Evolutionary conservation across 108 stramenopile species (phyloP), one percentile per base, ranked within the genome.

Genomic region (Seminavis robusta): DNA sequence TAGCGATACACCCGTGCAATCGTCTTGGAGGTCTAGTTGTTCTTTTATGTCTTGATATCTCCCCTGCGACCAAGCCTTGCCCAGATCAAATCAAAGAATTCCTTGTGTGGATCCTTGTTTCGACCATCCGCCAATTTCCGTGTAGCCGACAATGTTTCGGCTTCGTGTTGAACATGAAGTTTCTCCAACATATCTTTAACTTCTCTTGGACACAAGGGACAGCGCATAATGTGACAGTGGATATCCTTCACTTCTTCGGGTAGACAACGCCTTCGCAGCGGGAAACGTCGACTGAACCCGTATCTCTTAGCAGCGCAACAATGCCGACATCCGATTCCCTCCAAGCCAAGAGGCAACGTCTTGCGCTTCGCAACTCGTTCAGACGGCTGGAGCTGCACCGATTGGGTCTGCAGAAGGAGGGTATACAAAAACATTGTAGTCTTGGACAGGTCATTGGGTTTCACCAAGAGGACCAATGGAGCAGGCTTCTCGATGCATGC

Each of bases 1-100:
- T n/a, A n/a, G n/a, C n/a, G n/a, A n/a, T n/a, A n/a, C n/a, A n/a
- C n/a, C n/a, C n/a, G n/a, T n/a, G n/a, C n/a, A n/a, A n/a, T n/a
- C n/a, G n/a, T n/a, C n/a, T n/a, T n/a, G n/a, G n/a, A n/a, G n/a
- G n/a, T n/a, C n/a, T n/a, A n/a, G n/a, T n/a, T n/a, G n/a, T n/a
- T n/a, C n/a, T n/a, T n/a, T n/a, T n/a, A n/a, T n/a, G n/a, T n/a
- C n/a, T n/a, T n/a, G n/a, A n/a, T n/a, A n/a, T n/a, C n/a, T n/a
- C n/a, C n/a, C n/a, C n/a, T n/a, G n/a, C n/a, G n/a, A n/a, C 59
- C 49, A 25, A 74, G 42, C 16, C 73, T 53, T 24, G 28, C 43
- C 74, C 74, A 75, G 20, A 75, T 30, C 11, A 63, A 46, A 42
- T 75, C 67, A 23, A 47, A 65, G 57, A 69, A 69, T 7, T 63